Percentiles rank a stretch among this genome's conserved stretches.
Evolutionary conservation across 768 basidiomycete genomes (phyloP).

Genomic region (Cubamyces sp.): DNA sequence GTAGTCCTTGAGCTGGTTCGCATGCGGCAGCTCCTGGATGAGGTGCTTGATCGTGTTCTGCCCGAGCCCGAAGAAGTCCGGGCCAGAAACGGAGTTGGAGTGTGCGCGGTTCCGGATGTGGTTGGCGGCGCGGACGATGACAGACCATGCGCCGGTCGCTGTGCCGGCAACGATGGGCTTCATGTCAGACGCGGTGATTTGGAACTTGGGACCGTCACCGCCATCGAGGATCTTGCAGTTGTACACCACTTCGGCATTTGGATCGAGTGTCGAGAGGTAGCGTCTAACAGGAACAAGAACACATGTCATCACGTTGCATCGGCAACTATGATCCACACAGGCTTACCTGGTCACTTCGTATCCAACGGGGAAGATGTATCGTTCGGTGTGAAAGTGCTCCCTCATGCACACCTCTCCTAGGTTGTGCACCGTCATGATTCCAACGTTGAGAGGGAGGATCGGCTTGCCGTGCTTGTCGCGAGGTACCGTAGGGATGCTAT

Average conservation of each 20-base stretch:
- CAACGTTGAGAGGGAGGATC: constrained; percentile 78
- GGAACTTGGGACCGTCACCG: constrained; percentile 84
- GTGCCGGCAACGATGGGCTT: constrained; percentile 82
- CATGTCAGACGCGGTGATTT: constrained; percentile 75
- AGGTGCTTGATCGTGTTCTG: constrained; percentile 90
- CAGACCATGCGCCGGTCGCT: constrained; percentile 86
- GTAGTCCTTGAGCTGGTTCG: constrained; percentile 74
- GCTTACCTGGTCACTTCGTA: constrained; percentile 80
- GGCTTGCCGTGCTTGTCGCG: constrained; percentile 73
- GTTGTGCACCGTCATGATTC: constrained; percentile 82
- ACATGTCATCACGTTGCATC: constrained; percentile 6
- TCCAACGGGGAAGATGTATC: constrained; percentile 88
- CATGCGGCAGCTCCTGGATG: constrained; percentile 81
- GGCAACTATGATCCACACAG: background rate
- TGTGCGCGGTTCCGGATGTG: constrained; percentile 80
- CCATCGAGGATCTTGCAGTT: constrained; percentile 85
- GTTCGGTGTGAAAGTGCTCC: constrained; percentile 85
- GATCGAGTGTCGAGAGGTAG: constrained; percentile 78
- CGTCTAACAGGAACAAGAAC: constrained; percentile 48
- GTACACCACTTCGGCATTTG: constrained; percentile 69
- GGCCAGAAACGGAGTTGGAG: constrained; percentile 86
- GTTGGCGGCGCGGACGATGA: constrained; percentile 82
- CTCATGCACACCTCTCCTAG: constrained; percentile 80
- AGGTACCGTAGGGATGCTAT: constrained; percentile 78
- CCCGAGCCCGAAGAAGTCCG: constrained; percentile 86